Conservation (phyloP, 2,329 filamentous ascomycete species). For the Fusarium nisikadoi region DNA sequence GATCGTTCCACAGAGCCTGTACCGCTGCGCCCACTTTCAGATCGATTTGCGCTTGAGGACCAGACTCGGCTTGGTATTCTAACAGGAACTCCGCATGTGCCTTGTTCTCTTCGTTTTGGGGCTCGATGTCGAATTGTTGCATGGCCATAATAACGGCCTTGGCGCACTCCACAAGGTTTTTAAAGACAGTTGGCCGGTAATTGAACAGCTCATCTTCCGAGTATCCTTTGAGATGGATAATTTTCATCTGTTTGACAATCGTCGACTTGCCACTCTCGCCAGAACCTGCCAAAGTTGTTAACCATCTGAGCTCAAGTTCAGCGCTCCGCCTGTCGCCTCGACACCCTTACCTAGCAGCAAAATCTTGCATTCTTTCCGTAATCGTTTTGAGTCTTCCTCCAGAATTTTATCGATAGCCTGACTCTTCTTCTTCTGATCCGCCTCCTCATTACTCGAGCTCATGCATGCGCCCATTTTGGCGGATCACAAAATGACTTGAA, state of each 20-base stretch:
- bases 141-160: slow-evolving; percentile 93
- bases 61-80: slow-evolving; percentile 89
- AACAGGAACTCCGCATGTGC: slow-evolving; percentile 82
- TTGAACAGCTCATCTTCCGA: slow-evolving; percentile 92
- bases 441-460: slow-evolving; percentile 87
- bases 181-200: slow-evolving; percentile 96
- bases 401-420: slow-evolving; percentile 94
- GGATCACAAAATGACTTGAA: slow-evolving; percentile 28
- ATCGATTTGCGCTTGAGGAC: slow-evolving; percentile 87
- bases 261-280: slow-evolving; percentile 99
- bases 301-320: slow-evolving; percentile 6
- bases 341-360: slow-evolving; percentile 80
- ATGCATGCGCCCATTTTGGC: slow-evolving; percentile 89
- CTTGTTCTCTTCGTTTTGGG: slow-evolving; percentile 75
- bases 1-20: slow-evolving; percentile 89
- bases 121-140: slow-evolving; percentile 88
- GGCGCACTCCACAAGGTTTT: slow-evolving; percentile 96
- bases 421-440: slow-evolving; percentile 94
- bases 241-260: slow-evolving; percentile 99
- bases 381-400: slow-evolving; percentile 91
- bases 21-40: slow-evolving; percentile 84
- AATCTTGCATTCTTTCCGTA: slow-evolving; percentile 99
- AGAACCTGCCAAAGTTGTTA: slow-evolving; percentile 72
- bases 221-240: slow-evolving; percentile 98
- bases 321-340: slow-evolving; percentile 15